Evolutionary conservation across 2,329 filamentous ascomycete species (phyloP).

Genomic region (Diaporthe ilicicola): DNA sequence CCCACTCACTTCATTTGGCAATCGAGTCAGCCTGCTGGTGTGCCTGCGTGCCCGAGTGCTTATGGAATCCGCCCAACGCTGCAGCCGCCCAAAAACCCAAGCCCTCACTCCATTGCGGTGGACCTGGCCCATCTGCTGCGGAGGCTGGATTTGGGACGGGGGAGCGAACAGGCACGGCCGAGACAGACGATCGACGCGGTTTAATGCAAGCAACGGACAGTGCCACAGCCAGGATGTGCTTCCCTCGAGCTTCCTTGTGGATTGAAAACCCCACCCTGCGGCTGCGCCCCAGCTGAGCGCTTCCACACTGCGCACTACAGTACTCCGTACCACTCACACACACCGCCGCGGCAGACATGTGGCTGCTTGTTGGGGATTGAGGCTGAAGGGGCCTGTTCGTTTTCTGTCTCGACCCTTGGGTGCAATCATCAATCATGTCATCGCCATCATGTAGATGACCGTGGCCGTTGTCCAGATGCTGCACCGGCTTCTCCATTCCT

Average conservation of each 20-base stretch:
- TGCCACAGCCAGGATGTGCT: slow-evolving; percentile 4
- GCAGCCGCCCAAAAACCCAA: not conserved
- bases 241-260: slow-evolving; percentile 4
- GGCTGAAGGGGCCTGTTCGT: not conserved
- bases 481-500: not conserved
- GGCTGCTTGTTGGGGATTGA: not conserved
- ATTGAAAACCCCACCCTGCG: slow-evolving; percentile 2
- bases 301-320: not conserved
- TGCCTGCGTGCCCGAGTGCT: not conserved
- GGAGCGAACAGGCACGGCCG: not conserved
- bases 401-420: not conserved
- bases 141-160: not conserved
- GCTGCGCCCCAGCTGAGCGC: not conserved
- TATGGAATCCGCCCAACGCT: not conserved
- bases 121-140: not conserved
- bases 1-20: no score
- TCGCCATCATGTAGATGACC: not conserved
- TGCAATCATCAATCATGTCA: no score
- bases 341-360: not conserved
- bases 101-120: not conserved
- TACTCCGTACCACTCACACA: no score
- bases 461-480: not conserved
- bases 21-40: not conserved
- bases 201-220: not conserved
- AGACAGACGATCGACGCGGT: not conserved